phyloP scores from a whole-genome alignment of 352 stramenopile genomes.

The Blastocystis sp. region DNA sequence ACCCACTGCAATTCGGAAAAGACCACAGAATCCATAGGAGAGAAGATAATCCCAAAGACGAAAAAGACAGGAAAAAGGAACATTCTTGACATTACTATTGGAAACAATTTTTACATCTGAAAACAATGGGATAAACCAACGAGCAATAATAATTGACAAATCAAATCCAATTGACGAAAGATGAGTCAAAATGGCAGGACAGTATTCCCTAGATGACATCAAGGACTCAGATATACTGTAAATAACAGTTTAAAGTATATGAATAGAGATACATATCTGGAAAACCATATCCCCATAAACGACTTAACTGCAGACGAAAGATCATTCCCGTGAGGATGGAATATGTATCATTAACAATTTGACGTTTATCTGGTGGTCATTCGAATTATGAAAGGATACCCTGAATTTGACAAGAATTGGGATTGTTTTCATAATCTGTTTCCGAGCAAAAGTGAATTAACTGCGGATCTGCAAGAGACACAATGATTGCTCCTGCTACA shows the following conservation, averaged over 20 bases:
- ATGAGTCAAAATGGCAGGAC: not conserved
- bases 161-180: conserved; percentile 37
- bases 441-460: not conserved
- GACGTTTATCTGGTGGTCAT: not conserved
- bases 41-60: conserved; percentile 7
- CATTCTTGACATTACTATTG: not conserved
- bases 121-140: conserved; percentile 63
- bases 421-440: not conserved
- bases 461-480: conserved; percentile 7
- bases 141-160: conserved; percentile 42
- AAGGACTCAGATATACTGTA: not conserved
- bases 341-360: not conserved
- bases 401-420: not conserved
- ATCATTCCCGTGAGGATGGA: not conserved
- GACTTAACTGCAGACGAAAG: not conserved
- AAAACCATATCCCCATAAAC: conserved; percentile 47
- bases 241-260: conserved; percentile 2
- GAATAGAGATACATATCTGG: not conserved
- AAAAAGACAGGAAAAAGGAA: conserved; percentile 11
- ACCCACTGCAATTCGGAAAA: conserved; percentile 27
- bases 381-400: not conserved
- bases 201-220: not conserved
- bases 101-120: not conserved
- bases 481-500: conserved; percentile 13
- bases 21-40: not conserved